Evolutionary conservation across 208 protist genomes (phyloP).

Genomic region (Trypanosoma boissoni): DNA sequence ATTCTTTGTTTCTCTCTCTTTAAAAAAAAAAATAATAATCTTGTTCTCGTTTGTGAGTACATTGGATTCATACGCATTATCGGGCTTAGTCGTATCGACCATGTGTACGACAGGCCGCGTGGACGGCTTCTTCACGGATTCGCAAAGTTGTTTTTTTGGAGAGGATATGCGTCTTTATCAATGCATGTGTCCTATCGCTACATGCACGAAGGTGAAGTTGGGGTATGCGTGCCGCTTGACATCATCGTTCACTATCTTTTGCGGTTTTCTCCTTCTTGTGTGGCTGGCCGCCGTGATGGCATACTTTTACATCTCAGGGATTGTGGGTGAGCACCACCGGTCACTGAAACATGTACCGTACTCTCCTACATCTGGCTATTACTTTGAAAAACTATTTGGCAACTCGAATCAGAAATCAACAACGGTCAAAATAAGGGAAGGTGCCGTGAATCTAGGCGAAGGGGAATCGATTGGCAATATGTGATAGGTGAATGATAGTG

Average conservation of each 20-base stretch:
- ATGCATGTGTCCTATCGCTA: constrained; percentile 78
- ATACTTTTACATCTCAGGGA: constrained; percentile 69
- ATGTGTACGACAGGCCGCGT: constrained; percentile 30
- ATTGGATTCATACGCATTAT: background rate
- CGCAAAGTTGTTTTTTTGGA: constrained; percentile 67
- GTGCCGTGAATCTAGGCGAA: background rate
- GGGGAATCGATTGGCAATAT: background rate
- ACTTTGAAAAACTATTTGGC: constrained; percentile 79
- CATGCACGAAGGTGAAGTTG: constrained; percentile 30
- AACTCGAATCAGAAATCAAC: background rate
- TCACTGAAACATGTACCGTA: constrained; percentile 27
- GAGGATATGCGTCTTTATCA: constrained; percentile 51
- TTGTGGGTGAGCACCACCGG: constrained; percentile 41
- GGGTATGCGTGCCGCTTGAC: constrained; percentile 62
- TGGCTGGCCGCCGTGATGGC: constrained; percentile 57
- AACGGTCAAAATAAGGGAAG: background rate
- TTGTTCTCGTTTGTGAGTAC: too few species aligned
- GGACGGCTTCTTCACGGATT: constrained; percentile 73
- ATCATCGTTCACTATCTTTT: constrained; percentile 53
- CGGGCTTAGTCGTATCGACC: too few species aligned
- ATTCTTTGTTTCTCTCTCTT: too few species aligned
- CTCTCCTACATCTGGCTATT: constrained; percentile 50
- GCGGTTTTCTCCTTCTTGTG: constrained; percentile 47
- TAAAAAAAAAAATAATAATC: too few species aligned
- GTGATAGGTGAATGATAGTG: background rate